Conservation (phyloP, 192 early-diverging fungal genomes). For the Lobosporangium transversale region DNA sequence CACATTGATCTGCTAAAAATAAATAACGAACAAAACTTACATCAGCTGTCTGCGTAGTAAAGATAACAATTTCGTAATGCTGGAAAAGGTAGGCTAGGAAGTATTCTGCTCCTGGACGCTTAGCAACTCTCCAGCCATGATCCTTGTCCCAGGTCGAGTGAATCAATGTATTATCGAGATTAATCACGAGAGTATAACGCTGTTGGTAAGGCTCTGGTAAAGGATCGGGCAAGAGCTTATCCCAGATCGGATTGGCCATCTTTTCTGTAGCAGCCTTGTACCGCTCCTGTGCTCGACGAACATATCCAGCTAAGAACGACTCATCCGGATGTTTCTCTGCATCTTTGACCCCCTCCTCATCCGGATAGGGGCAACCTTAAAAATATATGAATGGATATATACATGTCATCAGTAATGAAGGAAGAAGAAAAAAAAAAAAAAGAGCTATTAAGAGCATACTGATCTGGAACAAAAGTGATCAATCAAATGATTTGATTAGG, state of each 20-base stretch:
- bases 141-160: constrained; percentile 96
- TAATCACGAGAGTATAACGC: constrained; percentile 94
- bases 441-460: background rate
- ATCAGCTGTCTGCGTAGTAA: constrained; percentile 87
- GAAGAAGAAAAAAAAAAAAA: background rate
- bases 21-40: constrained; percentile 56
- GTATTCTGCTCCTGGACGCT: constrained; percentile 95
- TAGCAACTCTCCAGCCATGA: constrained; percentile 96
- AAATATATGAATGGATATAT: no score
- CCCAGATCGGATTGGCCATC: constrained; percentile 75
- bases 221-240: constrained; percentile 93
- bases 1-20: background rate
- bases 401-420: background rate
- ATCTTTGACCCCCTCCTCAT: constrained; percentile 36
- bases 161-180: constrained; percentile 93
- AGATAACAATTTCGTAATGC: constrained; percentile 96
- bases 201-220: constrained; percentile 86
- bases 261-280: constrained; percentile 37
- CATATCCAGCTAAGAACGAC: constrained; percentile 13
- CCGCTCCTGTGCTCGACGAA: constrained; percentile 26
- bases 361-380: constrained; percentile 32
- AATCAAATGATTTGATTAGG: no score
- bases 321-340: constrained; percentile 34
- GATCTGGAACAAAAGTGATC: no score
- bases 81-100: constrained; percentile 91